phyloP scores from a whole-genome alignment of 2,329 filamentous ascomycete species.

The Myotisia sp. region DNA sequence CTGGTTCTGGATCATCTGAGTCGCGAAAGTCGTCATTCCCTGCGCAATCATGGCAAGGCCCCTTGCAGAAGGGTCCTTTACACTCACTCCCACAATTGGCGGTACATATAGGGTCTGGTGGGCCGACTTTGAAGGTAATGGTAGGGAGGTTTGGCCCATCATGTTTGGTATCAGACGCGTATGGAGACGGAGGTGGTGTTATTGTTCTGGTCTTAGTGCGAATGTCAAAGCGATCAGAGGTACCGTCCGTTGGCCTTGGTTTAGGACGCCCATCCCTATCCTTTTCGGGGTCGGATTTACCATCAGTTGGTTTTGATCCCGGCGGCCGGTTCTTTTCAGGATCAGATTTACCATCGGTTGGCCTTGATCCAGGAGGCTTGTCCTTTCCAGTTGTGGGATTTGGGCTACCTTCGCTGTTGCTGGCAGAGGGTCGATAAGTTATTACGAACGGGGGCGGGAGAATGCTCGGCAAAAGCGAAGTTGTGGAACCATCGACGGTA shows the following conservation, averaged over 20 bases:
- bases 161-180: neutral
- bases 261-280: neutral
- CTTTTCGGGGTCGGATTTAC: neutral
- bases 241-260: neutral
- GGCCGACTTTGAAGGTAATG: constrained; percentile 2
- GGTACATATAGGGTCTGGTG: constrained; percentile 4
- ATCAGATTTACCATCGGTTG: neutral
- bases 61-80: constrained; percentile 1
- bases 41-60: no score
- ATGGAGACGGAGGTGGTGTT: constrained; percentile 5
- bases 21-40: constrained; percentile 6
- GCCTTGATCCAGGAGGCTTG: neutral
- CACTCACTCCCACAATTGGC: constrained; percentile 5
- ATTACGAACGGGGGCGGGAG: constrained; percentile 7
- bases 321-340: neutral
- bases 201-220: constrained; percentile 5
- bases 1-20: constrained; percentile 1
- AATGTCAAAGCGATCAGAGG: no score
- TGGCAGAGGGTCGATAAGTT: no score
- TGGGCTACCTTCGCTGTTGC: no score
- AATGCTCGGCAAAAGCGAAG: constrained; percentile 5
- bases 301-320: neutral
- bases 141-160: constrained; percentile 1
- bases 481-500: no score
- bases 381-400: neutral